These are phyloP conservation scores for Limnanthes douglasii DNA, from an alignment of 345 rosid genomes.

Conservation along the genomic window DNA sequence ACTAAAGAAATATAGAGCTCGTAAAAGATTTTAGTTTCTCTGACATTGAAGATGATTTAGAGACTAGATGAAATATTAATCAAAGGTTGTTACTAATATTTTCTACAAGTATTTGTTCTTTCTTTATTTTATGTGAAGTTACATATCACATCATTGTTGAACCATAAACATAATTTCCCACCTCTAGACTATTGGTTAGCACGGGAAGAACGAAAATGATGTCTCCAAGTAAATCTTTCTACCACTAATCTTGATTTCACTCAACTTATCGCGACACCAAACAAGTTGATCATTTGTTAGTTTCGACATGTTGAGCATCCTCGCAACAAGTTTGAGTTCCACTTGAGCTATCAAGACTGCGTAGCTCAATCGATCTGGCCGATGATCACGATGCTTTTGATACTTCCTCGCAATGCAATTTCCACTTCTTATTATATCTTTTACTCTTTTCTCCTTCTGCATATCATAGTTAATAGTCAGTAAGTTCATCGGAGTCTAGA, in stretches of 20 bases:
- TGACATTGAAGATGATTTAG: too few species aligned
- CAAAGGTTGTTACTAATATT: too few species aligned
- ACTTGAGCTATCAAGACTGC: slow-evolving; percentile 31
- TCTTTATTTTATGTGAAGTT: too few species aligned
- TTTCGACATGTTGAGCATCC: slow-evolving; percentile 52
- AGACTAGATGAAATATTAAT: too few species aligned
- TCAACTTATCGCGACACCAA: slow-evolving; percentile 71
- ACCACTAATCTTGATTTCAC: slow-evolving; percentile 22
- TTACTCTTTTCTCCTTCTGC: slow-evolving; percentile 67
- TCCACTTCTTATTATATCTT: slow-evolving; percentile 48
- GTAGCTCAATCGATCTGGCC: slow-evolving; percentile 15
- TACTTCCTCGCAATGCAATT: slow-evolving; percentile 45
- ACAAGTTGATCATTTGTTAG: slow-evolving; percentile 43
- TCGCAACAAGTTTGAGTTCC: slow-evolving; percentile 48
- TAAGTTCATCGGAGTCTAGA: background rate
- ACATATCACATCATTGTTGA: too few species aligned
- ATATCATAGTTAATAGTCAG: background rate
- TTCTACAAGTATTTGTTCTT: too few species aligned
- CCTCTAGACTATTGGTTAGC: too few species aligned
- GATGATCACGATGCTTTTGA: slow-evolving; percentile 30
- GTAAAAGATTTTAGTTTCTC: too few species aligned
- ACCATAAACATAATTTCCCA: too few species aligned
- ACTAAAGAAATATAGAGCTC: too few species aligned
- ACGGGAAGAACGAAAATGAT: slow-evolving; percentile 59
- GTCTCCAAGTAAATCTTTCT: slow-evolving; percentile 49